These are phyloP conservation scores for Myriosclerotinia curreyana DNA, from an alignment of 2,329 filamentous ascomycete genomes.

Conservation along the genomic window DNA sequence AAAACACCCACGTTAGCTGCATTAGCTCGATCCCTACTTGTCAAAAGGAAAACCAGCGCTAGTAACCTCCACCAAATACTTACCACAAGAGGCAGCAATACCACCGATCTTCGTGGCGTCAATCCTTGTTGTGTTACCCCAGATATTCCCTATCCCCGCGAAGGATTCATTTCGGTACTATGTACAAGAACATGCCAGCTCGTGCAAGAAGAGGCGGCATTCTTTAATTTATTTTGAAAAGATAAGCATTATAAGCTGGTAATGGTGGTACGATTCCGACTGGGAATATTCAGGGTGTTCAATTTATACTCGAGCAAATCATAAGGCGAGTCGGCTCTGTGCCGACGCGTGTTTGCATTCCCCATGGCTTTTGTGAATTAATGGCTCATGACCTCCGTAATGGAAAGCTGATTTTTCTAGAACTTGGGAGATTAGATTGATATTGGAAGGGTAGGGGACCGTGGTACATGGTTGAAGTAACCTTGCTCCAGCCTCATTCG, in stretches of 20 bases:
- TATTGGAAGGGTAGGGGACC: neutral
- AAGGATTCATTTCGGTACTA: neutral
- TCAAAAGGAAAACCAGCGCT: too few species aligned
- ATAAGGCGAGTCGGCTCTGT: neutral
- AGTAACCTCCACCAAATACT: neutral
- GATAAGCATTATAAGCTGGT: neutral
- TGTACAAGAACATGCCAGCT: neutral
- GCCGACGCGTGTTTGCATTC: neutral
- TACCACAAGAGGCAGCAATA: slow-evolving; percentile 1
- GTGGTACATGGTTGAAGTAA: slow-evolving; percentile 1
- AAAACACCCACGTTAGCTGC: slow-evolving; percentile 2
- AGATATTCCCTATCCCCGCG: slow-evolving; percentile 6
- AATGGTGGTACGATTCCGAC: neutral
- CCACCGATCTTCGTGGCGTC: neutral
- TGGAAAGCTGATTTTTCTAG: neutral
- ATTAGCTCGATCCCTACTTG: neutral
- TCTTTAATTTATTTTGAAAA: neutral
- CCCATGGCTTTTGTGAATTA: neutral
- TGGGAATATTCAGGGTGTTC: neutral
- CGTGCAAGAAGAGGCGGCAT: too few species aligned
- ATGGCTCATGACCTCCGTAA: neutral
- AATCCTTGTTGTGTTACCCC: slow-evolving; percentile 15
- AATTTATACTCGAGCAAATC: neutral
- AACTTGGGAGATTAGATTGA: slow-evolving; percentile 3
- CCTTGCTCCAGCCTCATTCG: slow-evolving; percentile 16